Base-by-base conservation (phyloP, 805 yeast genomes). In the Cyberlindnera mississippiensis region DNA sequence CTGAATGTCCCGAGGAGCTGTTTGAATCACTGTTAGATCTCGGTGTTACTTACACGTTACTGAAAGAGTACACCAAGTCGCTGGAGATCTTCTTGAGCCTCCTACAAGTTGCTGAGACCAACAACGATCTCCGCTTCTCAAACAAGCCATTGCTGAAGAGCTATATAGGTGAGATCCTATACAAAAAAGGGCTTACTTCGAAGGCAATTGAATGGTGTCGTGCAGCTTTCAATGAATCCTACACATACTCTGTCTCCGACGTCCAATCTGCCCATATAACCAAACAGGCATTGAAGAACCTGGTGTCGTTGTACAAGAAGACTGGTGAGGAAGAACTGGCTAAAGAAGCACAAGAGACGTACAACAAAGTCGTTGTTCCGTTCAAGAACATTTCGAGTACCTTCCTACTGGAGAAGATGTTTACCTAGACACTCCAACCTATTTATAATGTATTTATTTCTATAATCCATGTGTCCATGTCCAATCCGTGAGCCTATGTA, bases 131-230 rank as follows among this genome's bases (percentile, higher is more conserved):
- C 28, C 24, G n/a, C 14, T 29, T 27, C 6, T 20, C 38, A 3
- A 16, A 35, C 24, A 27, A 36, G 5, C 72, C 76, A 6, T 45
- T 70, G 34, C 40, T 72, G 28, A 68, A 67, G 49, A 57, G 66
- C 28, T 68, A 71, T 46, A 53, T 71, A 7, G 66, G 74, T 33
- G 76, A 72, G 48, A 49, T 72, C 6, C 45, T 71, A 2, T 71
- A 72, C 66, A 52, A 52, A 27, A 59, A 63, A 26, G 61, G 62
- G 1, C 39, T 62, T 3, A 48, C 58, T 3, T 32, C 49, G 5
- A 59, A 63, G 33, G 68, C 75, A 0, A 56, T 71, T n/a, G 65
- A 65, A 42, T 62, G 69, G 60, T 69, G 66, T 9, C 63, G 66
- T 41, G 67, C 67, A 27, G 59, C 69, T 3, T 67, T 67, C 13